A percentile compares a stretch with the other conserved stretches of the same genome.
phyloP scores from a whole-genome alignment of 2,329 filamentous ascomycete genomes.

The Fusarium sp. region DNA sequence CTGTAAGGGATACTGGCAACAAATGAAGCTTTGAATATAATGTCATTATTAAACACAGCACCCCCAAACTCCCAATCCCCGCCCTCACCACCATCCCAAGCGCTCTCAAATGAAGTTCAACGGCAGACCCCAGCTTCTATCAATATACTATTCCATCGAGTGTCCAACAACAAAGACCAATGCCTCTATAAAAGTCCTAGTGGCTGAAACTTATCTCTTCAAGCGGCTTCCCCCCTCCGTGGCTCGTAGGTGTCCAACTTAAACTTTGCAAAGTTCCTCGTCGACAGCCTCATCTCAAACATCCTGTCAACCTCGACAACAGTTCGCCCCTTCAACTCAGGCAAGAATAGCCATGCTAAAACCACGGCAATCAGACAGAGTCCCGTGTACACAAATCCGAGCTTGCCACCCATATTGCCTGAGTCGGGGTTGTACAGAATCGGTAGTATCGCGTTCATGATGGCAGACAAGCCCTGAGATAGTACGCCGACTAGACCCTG shows the following conservation, averaged over 20 bases:
- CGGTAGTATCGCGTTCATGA: conserved; percentile 33
- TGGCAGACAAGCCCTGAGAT: conserved; percentile 49
- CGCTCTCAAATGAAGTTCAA: background rate
- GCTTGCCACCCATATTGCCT: conserved; percentile 50
- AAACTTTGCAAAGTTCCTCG: background rate
- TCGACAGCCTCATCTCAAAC: background rate
- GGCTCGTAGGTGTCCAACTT: background rate
- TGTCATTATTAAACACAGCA: no score
- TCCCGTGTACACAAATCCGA: conserved; percentile 51
- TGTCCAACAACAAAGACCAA: background rate
- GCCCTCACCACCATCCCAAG: background rate
- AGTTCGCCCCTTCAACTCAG: background rate
- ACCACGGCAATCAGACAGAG: conserved; percentile 27
- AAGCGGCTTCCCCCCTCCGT: background rate
- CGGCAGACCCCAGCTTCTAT: background rate
- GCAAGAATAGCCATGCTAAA: background rate
- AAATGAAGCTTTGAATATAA: no score
- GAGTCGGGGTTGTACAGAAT: conserved; percentile 40
- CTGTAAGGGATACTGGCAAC: no score
- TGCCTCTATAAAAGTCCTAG: no score
- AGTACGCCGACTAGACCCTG: conserved; percentile 54
- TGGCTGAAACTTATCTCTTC: background rate
- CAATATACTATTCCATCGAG: background rate
- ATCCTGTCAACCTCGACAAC: background rate
- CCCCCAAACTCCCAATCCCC: background rate